Base-by-base conservation (phyloP, 768 basidiomycete species). In the Tulasnella sp. region DNA sequence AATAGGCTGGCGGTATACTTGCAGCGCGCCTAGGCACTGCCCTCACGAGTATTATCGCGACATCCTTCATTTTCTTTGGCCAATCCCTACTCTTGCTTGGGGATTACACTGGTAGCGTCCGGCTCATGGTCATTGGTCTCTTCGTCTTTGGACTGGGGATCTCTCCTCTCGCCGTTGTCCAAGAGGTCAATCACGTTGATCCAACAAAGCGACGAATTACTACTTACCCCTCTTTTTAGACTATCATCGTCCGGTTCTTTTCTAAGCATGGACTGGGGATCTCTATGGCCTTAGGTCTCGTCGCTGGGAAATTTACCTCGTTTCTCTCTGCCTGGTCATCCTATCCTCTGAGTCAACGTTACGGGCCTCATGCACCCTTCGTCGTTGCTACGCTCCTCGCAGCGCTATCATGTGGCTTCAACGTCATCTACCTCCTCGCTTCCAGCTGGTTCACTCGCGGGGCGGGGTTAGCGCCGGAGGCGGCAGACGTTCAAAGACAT, bases 161-260 rank as follows among this genome's bases (percentile, higher is more conserved):
- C 45, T 84, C 85, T 27, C 89, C 89, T 0, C 73, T 92, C 4
- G 82, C 87, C 0, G 88, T 92, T 5, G 82, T 86, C 1, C 89
- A 73, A 56, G 66, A 55, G 53, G 53, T 55, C 19, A 27, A 34
- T 21, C 56, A n/a, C 19, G 30, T 42, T 24, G 38, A 17, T 45
- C 24, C 56, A 13, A n/a, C 17, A 19, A 23, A 24, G 3, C 4
- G 49, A 3, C 7, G 17, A 30, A 32, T 13, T 4, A 4, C 34
- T 21, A 17, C 21, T 23, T 34, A 3, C 17, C 19, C 13, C 3
- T 3, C 24, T 21, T 24, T 30, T 15, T 26, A 91, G 69, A 84
- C 84, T 4, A 88, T 89, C 64, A 86, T 91, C 53, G 84, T 88
- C 44, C 83, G 84, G 24, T 86, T 86, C 72, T 90, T 88, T 74